phyloP scores from a whole-genome alignment of 1,284 basidiomycete species.

The Mycosarcoma maydis region DNA sequence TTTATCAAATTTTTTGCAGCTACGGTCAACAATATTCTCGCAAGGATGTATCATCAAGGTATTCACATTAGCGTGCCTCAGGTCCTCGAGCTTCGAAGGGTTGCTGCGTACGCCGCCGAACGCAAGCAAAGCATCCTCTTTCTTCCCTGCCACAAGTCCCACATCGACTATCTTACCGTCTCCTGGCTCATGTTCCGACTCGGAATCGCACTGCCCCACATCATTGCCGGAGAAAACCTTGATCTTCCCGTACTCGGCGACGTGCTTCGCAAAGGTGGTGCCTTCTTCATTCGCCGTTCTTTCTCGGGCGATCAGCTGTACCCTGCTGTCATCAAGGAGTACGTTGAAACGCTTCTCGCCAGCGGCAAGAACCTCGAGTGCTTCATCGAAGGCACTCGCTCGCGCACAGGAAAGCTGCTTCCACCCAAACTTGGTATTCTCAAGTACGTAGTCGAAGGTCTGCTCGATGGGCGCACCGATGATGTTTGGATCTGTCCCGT shows the following conservation, averaged over 20 bases:
- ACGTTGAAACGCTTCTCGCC: conserved; percentile 66
- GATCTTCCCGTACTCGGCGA: conserved; percentile 65
- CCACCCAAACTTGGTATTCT: conserved; percentile 68
- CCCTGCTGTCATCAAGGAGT: conserved; percentile 67
- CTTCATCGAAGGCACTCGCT: conserved; percentile 68
- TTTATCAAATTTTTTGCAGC: conserved; percentile 56
- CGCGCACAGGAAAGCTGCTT: conserved; percentile 67
- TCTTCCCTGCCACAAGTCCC: conserved; percentile 67
- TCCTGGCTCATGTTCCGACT: conserved; percentile 66
- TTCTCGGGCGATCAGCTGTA: conserved; percentile 67
- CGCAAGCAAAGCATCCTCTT: conserved; percentile 67
- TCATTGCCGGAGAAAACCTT: conserved; percentile 67
- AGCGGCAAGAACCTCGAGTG: conserved; percentile 66
- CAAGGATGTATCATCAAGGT: conserved; percentile 66
- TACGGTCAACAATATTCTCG: conserved; percentile 66
- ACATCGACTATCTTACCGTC: conserved; percentile 65
- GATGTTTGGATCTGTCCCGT: conserved; percentile 68
- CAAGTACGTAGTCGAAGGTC: conserved; percentile 67
- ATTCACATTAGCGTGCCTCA: conserved; percentile 62
- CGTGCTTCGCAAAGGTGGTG: conserved; percentile 66
- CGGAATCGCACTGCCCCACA: conserved; percentile 67
- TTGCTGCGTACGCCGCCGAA: conserved; percentile 62
- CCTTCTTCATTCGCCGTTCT: conserved; percentile 66
- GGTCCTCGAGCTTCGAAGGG: conserved; percentile 59
- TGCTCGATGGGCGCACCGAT: conserved; percentile 59